Base-by-base conservation (phyloP, 306 rosid species). In the Inga laurina region DNA sequence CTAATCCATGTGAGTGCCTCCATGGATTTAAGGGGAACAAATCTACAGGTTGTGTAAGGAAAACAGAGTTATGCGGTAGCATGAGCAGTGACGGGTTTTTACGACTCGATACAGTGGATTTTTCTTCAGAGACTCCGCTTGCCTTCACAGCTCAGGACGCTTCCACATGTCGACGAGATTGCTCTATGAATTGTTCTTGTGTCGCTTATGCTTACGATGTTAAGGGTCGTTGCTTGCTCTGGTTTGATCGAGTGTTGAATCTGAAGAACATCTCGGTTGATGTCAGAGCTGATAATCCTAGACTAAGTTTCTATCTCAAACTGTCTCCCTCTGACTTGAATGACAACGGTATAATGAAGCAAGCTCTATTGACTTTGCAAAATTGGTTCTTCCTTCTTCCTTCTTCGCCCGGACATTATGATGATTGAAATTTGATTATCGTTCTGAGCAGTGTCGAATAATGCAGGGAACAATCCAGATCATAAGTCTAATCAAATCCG, bases 21-120 rank as follows among this genome's bases (percentile, higher is more conserved):
- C 4, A 14, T 2, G 82, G 82, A 22, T 79, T 79, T 52, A 56
- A 79, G n/a, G 44, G 82, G 15, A 8, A 67, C 35, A 67, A 49
- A 9, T 48, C 15, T 4, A 9, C 22, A 10, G 66, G 82, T 18
- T 69, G 82, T 52, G 57, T 68, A 12, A 79, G 82, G 46, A 68
- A 54, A 22, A 79, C 68, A 8, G 76, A 39, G 27, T 51, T 79
- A 5, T 79, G 77, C 56, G n/a, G 21, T 35, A 54, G 10, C 52
- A 10, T 12, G 3, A 24, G 70, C 8, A 22, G 7, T 13, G 59
- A 39, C 6, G 7, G 32, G 4, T 77, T 24, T 62, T 18, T 14
- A 1, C 30, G 0, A 3, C 0, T 62, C 0, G 1, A 45, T 0
- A 5, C 6, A 30, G 61, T 64, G 44, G 19, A 61, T 18, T 77